phyloP scores from a whole-genome alignment of 768 basidiomycete species.

The Ephemerocybe angulata region DNA sequence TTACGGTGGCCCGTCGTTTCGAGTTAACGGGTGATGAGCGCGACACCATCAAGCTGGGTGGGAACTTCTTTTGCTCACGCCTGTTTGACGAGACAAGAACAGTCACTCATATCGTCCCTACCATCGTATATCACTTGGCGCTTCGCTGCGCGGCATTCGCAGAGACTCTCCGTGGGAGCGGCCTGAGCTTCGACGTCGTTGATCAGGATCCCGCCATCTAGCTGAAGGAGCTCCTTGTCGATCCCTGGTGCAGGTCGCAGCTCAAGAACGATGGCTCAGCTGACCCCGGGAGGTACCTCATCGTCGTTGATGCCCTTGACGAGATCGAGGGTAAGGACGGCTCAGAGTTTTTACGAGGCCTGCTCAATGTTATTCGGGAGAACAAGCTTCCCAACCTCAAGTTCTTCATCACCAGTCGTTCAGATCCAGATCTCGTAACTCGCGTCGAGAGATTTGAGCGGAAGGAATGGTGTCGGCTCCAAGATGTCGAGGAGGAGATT shows the following conservation, averaged over 20 bases:
- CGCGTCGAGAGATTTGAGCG: background rate
- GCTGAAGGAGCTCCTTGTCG: slow-evolving; percentile 12
- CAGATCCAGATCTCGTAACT: background rate
- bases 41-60: background rate
- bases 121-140: slow-evolving; percentile 22
- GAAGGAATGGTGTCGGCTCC: background rate
- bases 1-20: background rate
- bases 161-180: slow-evolving; percentile 10
- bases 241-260: slow-evolving; percentile 11
- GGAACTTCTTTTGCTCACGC: slow-evolving; percentile 9
- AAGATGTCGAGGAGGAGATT: background rate
- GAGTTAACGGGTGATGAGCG: background rate
- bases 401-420: background rate
- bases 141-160: slow-evolving; percentile 19
- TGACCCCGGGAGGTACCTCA: slow-evolving; percentile 11
- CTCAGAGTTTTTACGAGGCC: slow-evolving; percentile 11
- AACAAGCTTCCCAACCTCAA: background rate
- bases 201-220: slow-evolving; percentile 9
- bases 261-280: background rate
- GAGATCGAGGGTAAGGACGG: slow-evolving; percentile 18
- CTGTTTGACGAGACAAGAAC: background rate
- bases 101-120: background rate
- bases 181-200: slow-evolving; percentile 8
- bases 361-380: background rate
- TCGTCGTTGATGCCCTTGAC: slow-evolving; percentile 24